phyloP scores from a whole-genome alignment of 2,329 filamentous ascomycete species.

The Fusarium annulatum region DNA sequence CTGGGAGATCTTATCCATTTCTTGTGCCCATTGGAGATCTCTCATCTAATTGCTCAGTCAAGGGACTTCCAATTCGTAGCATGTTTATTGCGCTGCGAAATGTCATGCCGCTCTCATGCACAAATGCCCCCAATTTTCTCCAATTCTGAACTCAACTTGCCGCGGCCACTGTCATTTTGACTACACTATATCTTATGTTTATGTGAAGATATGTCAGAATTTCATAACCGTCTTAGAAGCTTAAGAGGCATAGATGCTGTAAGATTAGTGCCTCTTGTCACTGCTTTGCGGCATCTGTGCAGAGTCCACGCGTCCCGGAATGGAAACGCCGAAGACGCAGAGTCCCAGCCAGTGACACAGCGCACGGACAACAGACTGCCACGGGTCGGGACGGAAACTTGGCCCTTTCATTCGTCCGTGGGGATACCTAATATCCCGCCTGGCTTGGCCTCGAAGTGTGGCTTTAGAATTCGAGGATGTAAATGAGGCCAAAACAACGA shows the following conservation, averaged over 20 bases:
- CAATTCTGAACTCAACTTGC: accelerated
- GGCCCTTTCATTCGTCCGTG: too few species aligned
- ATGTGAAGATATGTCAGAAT: not conserved
- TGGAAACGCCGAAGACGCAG: not conserved
- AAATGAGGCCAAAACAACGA: accelerated
- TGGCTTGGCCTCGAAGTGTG: too few species aligned
- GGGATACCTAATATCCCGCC: accelerated
- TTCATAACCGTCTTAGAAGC: not conserved
- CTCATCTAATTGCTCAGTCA: not conserved
- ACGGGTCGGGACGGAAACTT: too few species aligned
- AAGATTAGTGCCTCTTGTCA: not conserved
- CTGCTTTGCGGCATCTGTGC: not conserved
- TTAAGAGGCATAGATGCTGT: not conserved
- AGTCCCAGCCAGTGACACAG: too few species aligned
- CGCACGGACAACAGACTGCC: not conserved
- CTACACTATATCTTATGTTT: not conserved
- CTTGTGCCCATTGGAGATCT: too few species aligned
- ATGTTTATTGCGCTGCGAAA: too few species aligned
- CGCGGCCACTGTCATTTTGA: not conserved
- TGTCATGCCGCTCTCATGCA: too few species aligned
- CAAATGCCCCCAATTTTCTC: not conserved
- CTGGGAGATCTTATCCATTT: not conserved
- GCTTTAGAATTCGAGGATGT: too few species aligned
- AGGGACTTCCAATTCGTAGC: too few species aligned
- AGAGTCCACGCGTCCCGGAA: not conserved